These are phyloP conservation scores for Endotrypanum monterogeii DNA, from an alignment of 208 protist species.

Conservation along the genomic window DNA sequence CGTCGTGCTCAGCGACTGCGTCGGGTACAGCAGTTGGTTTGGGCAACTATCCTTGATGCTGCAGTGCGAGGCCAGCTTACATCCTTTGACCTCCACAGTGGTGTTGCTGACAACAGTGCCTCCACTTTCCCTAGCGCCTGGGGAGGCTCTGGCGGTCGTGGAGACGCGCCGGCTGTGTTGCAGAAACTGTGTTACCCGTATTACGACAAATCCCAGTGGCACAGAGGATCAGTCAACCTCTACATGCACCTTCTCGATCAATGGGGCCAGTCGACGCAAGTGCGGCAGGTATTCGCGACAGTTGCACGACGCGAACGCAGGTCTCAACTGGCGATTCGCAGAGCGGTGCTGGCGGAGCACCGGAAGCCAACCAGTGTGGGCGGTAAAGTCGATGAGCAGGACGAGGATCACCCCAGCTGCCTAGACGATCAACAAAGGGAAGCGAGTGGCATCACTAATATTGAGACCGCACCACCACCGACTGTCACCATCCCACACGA, in stretches of 20 bases:
- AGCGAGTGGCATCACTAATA: not conserved
- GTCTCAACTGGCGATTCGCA: constrained; percentile 18
- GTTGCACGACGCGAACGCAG: constrained; percentile 33
- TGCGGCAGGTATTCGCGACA: constrained; percentile 46
- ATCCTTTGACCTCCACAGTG: not conserved
- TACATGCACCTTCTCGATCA: constrained; percentile 55
- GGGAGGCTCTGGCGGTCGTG: not conserved
- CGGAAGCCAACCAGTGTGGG: not conserved
- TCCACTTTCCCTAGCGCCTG: not conserved
- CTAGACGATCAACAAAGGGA: not conserved
- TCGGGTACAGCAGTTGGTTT: constrained; percentile 14
- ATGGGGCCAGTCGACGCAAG: constrained; percentile 43
- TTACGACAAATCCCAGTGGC: constrained; percentile 39
- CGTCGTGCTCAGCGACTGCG: not conserved
- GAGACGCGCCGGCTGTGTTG: constrained; percentile 7
- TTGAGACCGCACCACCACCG: not conserved
- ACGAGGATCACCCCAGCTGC: not conserved
- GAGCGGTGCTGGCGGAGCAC: constrained; percentile 8
- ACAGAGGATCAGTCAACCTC: constrained; percentile 40
- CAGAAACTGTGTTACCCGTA: constrained; percentile 23
- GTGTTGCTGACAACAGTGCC: no score
- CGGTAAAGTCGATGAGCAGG: not conserved
- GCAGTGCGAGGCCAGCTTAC: constrained; percentile 8
- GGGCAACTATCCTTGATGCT: constrained; percentile 14
- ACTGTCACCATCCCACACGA: no score